Percentiles rank a stretch among this genome's conserved stretches.
These are phyloP conservation scores for Diplodia intermedia DNA, from an alignment of 2,329 filamentous ascomycete species.

Conservation along the genomic window DNA sequence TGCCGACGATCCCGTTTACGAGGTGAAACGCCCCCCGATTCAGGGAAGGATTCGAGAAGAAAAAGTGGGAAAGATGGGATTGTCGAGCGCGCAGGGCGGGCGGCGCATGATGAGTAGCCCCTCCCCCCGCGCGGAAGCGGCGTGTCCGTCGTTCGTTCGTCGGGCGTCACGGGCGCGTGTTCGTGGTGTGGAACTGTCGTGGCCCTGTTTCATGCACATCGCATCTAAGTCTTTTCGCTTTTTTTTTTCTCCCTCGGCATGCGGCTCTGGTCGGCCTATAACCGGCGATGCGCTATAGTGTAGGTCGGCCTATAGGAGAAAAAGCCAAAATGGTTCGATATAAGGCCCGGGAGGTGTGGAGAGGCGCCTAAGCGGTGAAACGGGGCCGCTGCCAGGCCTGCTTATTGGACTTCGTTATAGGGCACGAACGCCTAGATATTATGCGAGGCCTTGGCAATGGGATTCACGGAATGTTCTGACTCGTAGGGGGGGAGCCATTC, in stretches of 20 bases:
- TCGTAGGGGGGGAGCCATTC: not conserved
- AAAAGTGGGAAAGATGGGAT: not conserved
- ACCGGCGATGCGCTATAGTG: not conserved
- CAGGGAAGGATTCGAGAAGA: not conserved
- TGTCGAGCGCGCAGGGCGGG: not conserved
- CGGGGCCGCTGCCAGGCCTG: not conserved
- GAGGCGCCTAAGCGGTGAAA: not conserved
- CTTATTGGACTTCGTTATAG: not conserved
- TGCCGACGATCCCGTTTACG: not conserved
- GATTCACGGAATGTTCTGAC: not conserved
- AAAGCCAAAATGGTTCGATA: not conserved
- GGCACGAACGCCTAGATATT: not conserved
- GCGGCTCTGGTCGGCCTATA: not conserved
- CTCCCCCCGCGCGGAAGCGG: not conserved
- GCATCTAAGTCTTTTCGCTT: not conserved
- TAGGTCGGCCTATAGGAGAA: not conserved
- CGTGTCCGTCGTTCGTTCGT: not conserved
- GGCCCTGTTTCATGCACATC: not conserved
- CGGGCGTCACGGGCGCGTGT: not conserved
- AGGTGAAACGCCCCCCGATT: not conserved
- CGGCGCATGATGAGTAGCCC: no score
- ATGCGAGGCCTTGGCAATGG: not conserved
- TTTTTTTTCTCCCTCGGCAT: not conserved
- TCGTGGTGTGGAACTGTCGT: no score
- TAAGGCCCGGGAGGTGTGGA: not conserved